phyloP scores from a whole-genome alignment of 345 rosid genomes.

The Chamaenerion angustifolium region DNA sequence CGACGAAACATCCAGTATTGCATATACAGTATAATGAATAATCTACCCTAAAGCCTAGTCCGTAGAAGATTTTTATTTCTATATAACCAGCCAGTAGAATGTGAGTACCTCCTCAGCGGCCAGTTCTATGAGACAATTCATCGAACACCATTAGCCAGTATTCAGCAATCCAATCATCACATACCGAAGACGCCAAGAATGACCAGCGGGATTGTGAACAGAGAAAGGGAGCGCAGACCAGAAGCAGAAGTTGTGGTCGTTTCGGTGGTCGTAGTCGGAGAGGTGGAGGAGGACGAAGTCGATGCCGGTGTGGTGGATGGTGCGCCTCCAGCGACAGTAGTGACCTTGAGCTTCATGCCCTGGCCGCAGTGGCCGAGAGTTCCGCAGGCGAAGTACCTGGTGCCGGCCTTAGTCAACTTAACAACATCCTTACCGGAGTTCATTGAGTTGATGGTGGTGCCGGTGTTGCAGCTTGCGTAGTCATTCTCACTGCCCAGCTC shows the following conservation, averaged over 20 bases:
- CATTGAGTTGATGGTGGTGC: slow-evolving; percentile 43
- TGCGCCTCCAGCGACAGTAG: slow-evolving; percentile 34
- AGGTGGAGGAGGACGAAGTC: slow-evolving; percentile 12
- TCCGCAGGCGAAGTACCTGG: slow-evolving; percentile 79
- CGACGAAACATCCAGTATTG: background rate
- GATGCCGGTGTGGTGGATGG: slow-evolving; percentile 30
- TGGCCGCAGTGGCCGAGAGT: slow-evolving; percentile 71
- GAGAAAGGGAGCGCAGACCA: slow-evolving; percentile 3
- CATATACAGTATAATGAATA: background rate
- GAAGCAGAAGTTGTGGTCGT: slow-evolving; percentile 5
- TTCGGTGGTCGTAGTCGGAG: slow-evolving; percentile 10
- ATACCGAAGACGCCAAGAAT: background rate
- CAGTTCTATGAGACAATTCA: background rate
- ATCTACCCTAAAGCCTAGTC: background rate
- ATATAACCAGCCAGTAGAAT: background rate
- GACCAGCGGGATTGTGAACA: background rate
- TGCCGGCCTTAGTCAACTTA: slow-evolving; percentile 50
- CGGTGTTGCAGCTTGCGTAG: slow-evolving; percentile 68
- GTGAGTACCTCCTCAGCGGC: slow-evolving; percentile 1
- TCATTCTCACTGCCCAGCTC: slow-evolving; percentile 59
- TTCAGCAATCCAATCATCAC: background rate
- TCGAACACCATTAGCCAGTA: background rate
- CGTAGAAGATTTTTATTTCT: background rate
- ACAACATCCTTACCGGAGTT: slow-evolving; percentile 67
- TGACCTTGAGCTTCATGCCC: slow-evolving; percentile 82